Conservation (phyloP, 306 rosid species). For the Inga oerstediana region DNA sequence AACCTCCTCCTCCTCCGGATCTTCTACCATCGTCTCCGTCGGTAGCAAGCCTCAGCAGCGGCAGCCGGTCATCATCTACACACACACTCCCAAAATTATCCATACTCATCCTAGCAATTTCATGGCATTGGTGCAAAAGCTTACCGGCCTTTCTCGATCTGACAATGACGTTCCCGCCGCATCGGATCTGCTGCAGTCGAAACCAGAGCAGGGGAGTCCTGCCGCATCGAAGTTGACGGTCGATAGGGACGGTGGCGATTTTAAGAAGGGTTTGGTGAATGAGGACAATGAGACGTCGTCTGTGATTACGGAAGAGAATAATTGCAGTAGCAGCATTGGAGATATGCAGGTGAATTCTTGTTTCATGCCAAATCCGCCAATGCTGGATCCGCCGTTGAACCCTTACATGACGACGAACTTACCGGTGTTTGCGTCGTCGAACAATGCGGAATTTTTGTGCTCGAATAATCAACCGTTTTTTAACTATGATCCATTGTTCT, state of each 20-base stretch:
- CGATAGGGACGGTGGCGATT: background rate
- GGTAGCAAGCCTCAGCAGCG: conserved; percentile 51
- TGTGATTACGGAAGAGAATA: conserved; percentile 54
- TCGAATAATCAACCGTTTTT: conserved; percentile 44
- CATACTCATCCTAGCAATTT: conserved; percentile 73
- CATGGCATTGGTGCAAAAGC: conserved; percentile 79
- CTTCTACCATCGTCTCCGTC: background rate
- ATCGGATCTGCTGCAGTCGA: background rate
- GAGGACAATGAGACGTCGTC: conserved; percentile 80
- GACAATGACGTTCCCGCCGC: conserved; percentile 28
- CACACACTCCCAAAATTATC: conserved; percentile 79
- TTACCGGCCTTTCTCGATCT: conserved; percentile 59
- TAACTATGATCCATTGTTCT: conserved; percentile 45
- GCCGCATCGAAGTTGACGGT: background rate
- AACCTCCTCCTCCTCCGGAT: conserved; percentile 44
- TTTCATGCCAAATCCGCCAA: conserved; percentile 32
- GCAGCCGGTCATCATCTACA: conserved; percentile 76
- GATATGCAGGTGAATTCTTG: conserved; percentile 61
- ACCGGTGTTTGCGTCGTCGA: conserved; percentile 38
- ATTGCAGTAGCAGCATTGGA: conserved; percentile 34
- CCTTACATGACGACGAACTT: conserved; percentile 47
- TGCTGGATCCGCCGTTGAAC: conserved; percentile 41
- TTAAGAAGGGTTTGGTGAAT: background rate
- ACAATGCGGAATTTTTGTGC: conserved; percentile 42
- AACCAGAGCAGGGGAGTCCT: background rate